A percentile compares a stretch with the other conserved stretches of the same genome.
Evolutionary conservation across 345 rosid genomes (phyloP).

Genomic region (Brassica carinata): DNA sequence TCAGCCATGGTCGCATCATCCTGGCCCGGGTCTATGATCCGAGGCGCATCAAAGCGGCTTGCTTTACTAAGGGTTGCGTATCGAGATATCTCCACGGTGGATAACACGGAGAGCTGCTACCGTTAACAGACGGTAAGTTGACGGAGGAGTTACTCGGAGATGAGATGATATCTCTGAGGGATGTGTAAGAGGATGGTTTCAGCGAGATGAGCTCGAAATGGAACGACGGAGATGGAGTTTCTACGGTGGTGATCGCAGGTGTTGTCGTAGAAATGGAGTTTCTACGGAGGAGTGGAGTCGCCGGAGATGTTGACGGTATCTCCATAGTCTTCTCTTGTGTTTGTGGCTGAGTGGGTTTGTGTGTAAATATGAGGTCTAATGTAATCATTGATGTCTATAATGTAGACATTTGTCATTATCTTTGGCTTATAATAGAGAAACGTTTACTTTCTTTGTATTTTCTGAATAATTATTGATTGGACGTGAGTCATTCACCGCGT

Average conservation of each 20-base stretch:
- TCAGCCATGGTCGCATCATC: too few species aligned
- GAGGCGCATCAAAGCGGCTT: too few species aligned
- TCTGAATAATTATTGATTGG: not conserved
- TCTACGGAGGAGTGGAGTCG: constrained; percentile 48
- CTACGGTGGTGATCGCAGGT: constrained; percentile 30
- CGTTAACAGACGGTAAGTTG: constrained; percentile 54
- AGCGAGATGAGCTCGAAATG: constrained; percentile 47
- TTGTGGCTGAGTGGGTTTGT: constrained; percentile 16
- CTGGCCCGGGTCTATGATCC: too few species aligned
- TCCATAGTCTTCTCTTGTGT: constrained; percentile 11
- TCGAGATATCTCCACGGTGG: constrained; percentile 60
- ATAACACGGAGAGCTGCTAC: constrained; percentile 23
- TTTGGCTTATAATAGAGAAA: not conserved
- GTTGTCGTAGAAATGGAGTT: constrained; percentile 45
- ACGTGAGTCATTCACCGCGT: not conserved
- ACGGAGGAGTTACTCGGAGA: constrained; percentile 44
- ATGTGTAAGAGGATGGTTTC: constrained; percentile 63
- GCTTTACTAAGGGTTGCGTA: constrained; percentile 12
- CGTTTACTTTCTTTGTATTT: constrained; percentile 23
- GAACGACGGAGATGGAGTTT: not conserved
- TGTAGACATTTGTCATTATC: constrained; percentile 31
- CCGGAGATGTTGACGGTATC: constrained; percentile 6
- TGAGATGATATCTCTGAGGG: constrained; percentile 73
- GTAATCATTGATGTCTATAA: constrained; percentile 25
- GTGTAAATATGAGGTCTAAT: not conserved